Evolutionary conservation across 2,329 filamentous ascomycete genomes (phyloP).

Genomic region (Beauveria varroae): DNA sequence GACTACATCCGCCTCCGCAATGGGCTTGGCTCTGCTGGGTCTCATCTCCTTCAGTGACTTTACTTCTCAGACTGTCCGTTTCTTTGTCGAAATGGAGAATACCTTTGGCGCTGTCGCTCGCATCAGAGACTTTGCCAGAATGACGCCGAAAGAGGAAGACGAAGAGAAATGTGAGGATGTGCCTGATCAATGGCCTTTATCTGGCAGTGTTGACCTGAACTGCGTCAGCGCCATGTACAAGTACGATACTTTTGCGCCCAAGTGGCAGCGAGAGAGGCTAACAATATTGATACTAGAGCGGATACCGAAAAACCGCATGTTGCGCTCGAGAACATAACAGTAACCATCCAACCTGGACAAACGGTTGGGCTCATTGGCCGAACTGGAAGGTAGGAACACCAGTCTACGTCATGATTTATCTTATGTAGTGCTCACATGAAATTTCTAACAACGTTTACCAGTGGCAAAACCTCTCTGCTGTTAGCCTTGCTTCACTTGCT

Average conservation of each 20-base stretch:
- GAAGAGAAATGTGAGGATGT: background rate
- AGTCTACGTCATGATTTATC: too few species aligned
- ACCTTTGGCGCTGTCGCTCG: slow-evolving; percentile 3
- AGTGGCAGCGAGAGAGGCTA: too few species aligned
- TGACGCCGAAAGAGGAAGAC: background rate
- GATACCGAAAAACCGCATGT: background rate
- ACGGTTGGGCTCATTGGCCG: background rate
- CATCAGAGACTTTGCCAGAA: background rate
- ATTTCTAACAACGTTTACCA: background rate
- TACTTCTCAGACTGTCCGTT: slow-evolving; percentile 20
- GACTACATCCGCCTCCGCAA: background rate
- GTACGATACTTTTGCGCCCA: background rate
- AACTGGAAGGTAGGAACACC: background rate
- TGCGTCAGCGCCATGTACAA: slow-evolving; percentile 3
- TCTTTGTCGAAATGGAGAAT: slow-evolving; percentile 16
- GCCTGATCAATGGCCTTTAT: background rate
- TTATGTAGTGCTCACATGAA: background rate
- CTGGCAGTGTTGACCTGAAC: background rate
- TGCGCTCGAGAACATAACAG: background rate
- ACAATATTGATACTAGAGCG: background rate
- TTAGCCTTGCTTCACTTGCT: background rate
- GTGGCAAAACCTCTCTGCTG: slow-evolving; percentile 2
- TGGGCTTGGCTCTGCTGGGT: slow-evolving; percentile 14
- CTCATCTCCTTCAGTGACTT: slow-evolving; percentile 20
- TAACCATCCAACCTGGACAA: background rate